A percentile compares a stretch with the other conserved stretches of the same genome.
Conservation (phyloP, 1,284 basidiomycete species). For the Exobasidium cylindrosporum region DNA sequence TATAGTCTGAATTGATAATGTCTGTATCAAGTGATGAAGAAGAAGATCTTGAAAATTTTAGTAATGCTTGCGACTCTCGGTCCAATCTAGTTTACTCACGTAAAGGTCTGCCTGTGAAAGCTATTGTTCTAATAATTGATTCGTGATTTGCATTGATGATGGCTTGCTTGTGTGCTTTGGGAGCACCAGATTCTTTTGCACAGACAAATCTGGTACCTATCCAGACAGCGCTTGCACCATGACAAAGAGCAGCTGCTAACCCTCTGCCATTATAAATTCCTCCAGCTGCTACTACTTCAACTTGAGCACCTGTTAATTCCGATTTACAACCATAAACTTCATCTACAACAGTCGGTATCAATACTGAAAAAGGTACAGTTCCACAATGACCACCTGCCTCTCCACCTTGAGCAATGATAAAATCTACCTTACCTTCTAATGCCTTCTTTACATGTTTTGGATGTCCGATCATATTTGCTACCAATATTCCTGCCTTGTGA, state of each 20-base stretch:
- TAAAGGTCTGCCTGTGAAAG: slow-evolving; percentile 72
- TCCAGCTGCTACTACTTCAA: slow-evolving; percentile 42
- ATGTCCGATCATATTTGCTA: slow-evolving; percentile 67
- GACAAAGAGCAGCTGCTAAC: slow-evolving; percentile 42
- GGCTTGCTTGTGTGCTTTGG: slow-evolving; percentile 46
- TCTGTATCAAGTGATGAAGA: too few relatives aligned
- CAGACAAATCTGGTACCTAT: slow-evolving; percentile 82
- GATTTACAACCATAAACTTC: slow-evolving; percentile 34
- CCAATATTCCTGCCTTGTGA: slow-evolving; percentile 35
- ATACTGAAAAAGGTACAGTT: slow-evolving; percentile 40
- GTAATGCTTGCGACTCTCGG: neutral
- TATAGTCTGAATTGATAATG: slow-evolving; percentile 23
- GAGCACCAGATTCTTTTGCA: slow-evolving; percentile 39
- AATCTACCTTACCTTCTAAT: slow-evolving; percentile 39
- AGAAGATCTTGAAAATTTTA: neutral
- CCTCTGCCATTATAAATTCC: slow-evolving; percentile 42
- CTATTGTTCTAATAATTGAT: slow-evolving; percentile 41
- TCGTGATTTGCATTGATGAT: slow-evolving; percentile 46
- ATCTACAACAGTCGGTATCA: slow-evolving; percentile 44
- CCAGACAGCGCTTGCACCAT: slow-evolving; percentile 45
- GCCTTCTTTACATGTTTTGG: slow-evolving; percentile 49
- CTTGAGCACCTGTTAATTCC: slow-evolving; percentile 39
- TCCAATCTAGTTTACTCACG: neutral
- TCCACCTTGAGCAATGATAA: slow-evolving; percentile 48
- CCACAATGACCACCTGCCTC: slow-evolving; percentile 50